Percentiles rank a stretch among this genome's conserved stretches.
Evolutionary conservation across 1,139 yeast species (phyloP).

Genomic region (Magnusiomyces clavatus): DNA sequence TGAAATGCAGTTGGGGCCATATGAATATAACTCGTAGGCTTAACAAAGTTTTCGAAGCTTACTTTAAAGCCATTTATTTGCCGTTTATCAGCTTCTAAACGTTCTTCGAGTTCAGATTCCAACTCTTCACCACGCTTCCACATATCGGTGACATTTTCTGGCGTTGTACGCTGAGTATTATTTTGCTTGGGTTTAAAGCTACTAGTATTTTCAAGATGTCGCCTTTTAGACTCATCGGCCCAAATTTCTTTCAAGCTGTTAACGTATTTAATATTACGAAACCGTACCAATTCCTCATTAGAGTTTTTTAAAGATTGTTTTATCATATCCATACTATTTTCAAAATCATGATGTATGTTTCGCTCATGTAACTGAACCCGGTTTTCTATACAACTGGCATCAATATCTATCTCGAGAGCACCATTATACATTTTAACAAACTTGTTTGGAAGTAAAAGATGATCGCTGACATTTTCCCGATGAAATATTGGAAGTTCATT

Average conservation of each 20-base stretch:
- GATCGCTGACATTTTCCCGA: constrained; percentile 10
- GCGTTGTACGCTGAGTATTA: constrained; percentile 6
- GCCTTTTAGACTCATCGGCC: constrained; percentile 52
- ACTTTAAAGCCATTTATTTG: background rate
- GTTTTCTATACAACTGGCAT: constrained; percentile 52
- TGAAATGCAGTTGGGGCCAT: constrained; percentile 24
- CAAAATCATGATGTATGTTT: constrained; percentile 44
- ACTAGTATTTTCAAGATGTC: constrained; percentile 37
- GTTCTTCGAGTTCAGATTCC: constrained; percentile 29
- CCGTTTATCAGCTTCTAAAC: constrained; percentile 7
- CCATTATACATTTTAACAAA: constrained; percentile 46
- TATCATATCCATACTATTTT: constrained; percentile 11
- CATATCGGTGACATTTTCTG: constrained; percentile 1
- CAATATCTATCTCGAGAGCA: constrained; percentile 61
- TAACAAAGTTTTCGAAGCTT: background rate
- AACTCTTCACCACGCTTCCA: constrained; percentile 41
- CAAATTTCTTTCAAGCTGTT: constrained; percentile 44
- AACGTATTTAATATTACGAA: constrained; percentile 16
- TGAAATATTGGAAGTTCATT: background rate
- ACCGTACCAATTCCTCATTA: constrained; percentile 22
- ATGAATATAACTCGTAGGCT: background rate
- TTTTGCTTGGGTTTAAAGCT: constrained; percentile 24
- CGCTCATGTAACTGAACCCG: constrained; percentile 40
- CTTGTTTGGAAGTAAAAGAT: constrained; percentile 11
- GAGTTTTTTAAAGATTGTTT: constrained; percentile 40